Conservation (phyloP, 2,329 filamentous ascomycete species). For the Ceratocystis papillata region DNA sequence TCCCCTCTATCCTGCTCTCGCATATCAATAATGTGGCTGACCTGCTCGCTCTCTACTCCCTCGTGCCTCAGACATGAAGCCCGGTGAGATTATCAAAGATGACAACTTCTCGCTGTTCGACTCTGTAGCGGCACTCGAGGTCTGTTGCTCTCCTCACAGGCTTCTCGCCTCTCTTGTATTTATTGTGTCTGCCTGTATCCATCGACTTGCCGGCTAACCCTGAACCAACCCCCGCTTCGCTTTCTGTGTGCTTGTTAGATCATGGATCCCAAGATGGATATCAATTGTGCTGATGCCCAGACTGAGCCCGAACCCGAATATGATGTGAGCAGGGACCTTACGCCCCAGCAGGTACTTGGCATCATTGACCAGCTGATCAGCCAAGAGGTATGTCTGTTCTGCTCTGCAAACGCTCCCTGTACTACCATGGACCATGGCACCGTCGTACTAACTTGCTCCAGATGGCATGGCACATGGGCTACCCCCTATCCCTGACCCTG, state of each 20-base stretch:
- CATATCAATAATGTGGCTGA: neutral
- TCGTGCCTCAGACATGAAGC: constrained; percentile 21
- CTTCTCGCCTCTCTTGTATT: neutral
- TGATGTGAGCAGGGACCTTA: constrained; percentile 55
- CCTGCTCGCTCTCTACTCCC: neutral
- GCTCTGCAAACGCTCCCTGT: neutral
- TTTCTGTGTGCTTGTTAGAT: constrained; percentile 50
- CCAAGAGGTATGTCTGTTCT: constrained; percentile 55
- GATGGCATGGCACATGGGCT: constrained; percentile 97
- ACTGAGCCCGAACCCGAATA: constrained; percentile 79
- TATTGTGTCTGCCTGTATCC: neutral
- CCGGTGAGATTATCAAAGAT: constrained; percentile 83
- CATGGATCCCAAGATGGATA: constrained; percentile 99
- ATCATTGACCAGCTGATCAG: constrained; percentile 90
- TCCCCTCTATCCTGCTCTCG: neutral
- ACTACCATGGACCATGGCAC: neutral
- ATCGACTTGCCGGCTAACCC: neutral
- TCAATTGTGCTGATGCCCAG: constrained; percentile 65
- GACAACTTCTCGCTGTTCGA: constrained; percentile 88
- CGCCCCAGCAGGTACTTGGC: constrained; percentile 72
- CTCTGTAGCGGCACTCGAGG: constrained; percentile 77
- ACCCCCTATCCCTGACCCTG: constrained; percentile 85
- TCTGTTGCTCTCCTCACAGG: constrained; percentile 29
- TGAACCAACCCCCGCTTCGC: neutral
- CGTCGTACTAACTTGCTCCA: constrained; percentile 31